Evolutionary conservation across 2,329 filamentous ascomycete genomes (phyloP), one percentile per base, ranked within the genome.

Genomic region (Biscogniauxia marginata): DNA sequence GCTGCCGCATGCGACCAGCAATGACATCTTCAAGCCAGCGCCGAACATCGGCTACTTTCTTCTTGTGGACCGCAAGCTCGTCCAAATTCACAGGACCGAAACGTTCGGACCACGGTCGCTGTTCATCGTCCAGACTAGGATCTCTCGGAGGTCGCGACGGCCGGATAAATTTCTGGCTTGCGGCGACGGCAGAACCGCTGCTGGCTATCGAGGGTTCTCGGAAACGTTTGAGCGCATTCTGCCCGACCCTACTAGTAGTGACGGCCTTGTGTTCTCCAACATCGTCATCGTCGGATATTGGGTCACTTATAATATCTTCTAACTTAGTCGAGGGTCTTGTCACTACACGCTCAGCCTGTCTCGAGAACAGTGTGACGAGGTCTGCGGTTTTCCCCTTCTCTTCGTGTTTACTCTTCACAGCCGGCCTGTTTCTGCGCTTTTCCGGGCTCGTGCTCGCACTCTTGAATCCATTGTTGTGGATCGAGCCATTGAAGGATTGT

Each of bases 31-130:
- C 84, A 30, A 99, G 76, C 93, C 95, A 98, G 56, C 76, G 80
- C 56, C 86, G 84, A 47, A 98, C 93, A 74, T 98, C 93, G 2
- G 84, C 76, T 5, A 98, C 90, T 72, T 99, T 99, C 66, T 85
- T 95, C 77, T 96, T 97, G 73, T 99, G 93, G 18, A 99, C 93
- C 0, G 89, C 93, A 47, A 99, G 78, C 74, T 98, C 93, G 16
- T 92, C 86, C 11, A 97, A 72, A 63, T 83, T 88, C 2, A 72
- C 67, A 0, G 93, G 93, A 2, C 84, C 87, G 72, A 91, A 98
- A 63, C 87, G 85, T 64, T 97, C 93, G 16, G 89, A 89, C 93
- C 93, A 98, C 3, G 93, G 92, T 52, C 88, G 83, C 49, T 79
- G 74, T 62, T 91, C 87, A 34, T 84, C 79, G 49, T 79, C 75